Evolutionary conservation across 2,329 filamentous ascomycete species (phyloP), one percentile per base, ranked within the genome.

Genomic region (Aspergillus fijiensis): DNA sequence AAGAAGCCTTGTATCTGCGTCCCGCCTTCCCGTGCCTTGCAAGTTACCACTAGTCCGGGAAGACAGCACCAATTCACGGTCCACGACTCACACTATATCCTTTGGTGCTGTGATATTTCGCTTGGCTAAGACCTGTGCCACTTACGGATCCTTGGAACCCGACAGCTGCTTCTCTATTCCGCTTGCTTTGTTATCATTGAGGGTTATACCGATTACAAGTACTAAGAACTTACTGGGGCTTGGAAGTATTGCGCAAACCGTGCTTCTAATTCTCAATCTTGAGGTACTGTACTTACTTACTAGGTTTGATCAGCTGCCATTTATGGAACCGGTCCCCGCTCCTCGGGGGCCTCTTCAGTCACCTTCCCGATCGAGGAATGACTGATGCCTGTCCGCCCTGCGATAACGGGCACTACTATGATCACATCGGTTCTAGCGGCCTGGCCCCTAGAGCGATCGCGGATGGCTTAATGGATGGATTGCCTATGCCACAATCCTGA

Each of bases 331-430:
- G 9, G 6, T 45, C n/a, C 39, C 39, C 39, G 39, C 39, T 19
- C 6, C 39, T 45, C 39, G 39, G 39, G 5, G 57, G 19, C 52
- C 42, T 25, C 54, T 57, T 67, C 57, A 66, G 64, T 61, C 64
- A 63, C 65, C 65, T 66, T 64, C 64, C 66, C 64, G 66, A 60
- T 59, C 53, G 55, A 60, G 55, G 33, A 52, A 48, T 23, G 50
- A 55, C 12, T 29, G 51, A 55, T 55, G 53, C 53, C 53, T 55
- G 53, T 55, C 27, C 9, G 27, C 27, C 27, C 7, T 29, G 27
- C 27, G n/a, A 23, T 31, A 55, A 29, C 51, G 19, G 27, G n/a
- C 39, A 39, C 31, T 35, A 21, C 12, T 47, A 23, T 48, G 25
- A 23, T 55, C 21, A 21, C 23, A 35, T 35, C 42, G 42, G 39